Base-by-base conservation (phyloP, 2,329 filamentous ascomycete species). In the Amauroascus niger region DNA sequence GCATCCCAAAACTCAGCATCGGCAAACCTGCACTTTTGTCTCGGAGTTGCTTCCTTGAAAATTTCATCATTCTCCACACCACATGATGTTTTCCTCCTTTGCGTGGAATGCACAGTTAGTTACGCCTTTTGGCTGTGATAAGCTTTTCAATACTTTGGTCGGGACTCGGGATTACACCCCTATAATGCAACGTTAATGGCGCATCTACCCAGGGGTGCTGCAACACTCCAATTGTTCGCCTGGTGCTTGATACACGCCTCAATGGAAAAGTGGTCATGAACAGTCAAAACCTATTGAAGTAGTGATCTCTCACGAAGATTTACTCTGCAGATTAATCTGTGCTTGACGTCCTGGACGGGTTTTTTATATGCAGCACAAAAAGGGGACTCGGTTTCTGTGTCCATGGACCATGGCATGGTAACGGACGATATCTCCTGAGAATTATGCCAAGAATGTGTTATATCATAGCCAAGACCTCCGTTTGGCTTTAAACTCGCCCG, bases 121-220 rank as follows among this genome's bases (percentile, higher is more conserved):
- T 35, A 14, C 33, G 11, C 4, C 33, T n/a, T n/a, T n/a, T 30
- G 9, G 9, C 35, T 14, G 6, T 16, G n/a, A n/a, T 39, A n/a
- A 39, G 18, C 13, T 39, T 39, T 39, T 2, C 14, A 39, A 5
- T 30, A 5, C 26, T 30, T 35, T 35, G n/a, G n/a, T n/a, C n/a
- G n/a, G n/a, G n/a, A n/a, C 4, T 35, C 14, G 13, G 35, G n/a
- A 26, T 18, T 33, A 33, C 44, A 46, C 28, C 44, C 43, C n/a
- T 22, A 48, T n/a, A 48, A 48, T 48, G 45, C 45, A 48, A 48
- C 45, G 32, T 30, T 22, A 30, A 24, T 24, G 26, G 16, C 18
- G 18, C 45, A 37, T 24, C n/a, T n/a, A n/a, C n/a, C n/a, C n/a
- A n/a, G n/a, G n/a, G n/a, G n/a, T n/a, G n/a, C n/a, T n/a, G n/a